Evolutionary conservation across 805 yeast species (phyloP), one percentile per base, ranked within the genome.

Genomic region (Wickerhamomyces queroliae): DNA sequence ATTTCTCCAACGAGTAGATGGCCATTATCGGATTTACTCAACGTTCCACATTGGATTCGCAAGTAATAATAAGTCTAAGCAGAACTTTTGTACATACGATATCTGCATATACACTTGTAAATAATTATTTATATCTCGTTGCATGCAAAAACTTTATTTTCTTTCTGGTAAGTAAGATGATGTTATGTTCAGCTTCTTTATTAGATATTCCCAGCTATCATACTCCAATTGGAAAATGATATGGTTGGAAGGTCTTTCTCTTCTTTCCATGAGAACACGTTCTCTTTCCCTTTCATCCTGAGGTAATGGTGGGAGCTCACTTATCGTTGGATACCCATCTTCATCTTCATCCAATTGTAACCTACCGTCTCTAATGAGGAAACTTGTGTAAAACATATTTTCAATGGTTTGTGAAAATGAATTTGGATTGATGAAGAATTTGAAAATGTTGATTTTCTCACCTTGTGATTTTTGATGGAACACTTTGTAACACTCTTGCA

Each of bases 321-420:
- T 58, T 22, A 68, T 55, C 23, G 64, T 58, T 1, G 80, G 72
- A 41, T 63, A 65, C 0, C 69, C 71, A 7, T 53, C 68, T n/a
- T 70, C 69, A 40, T 74, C 79, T 34, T 67, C 69, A n/a, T 67
- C 75, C 18, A 88, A 48, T 19, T 66, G 62, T 26, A 88, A 59
- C 48, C 68, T 76, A 1, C 85, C 89, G 50, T 86, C 95, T 50
- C 80, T 75, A 2, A 88, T 75, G 33, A 91, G 62, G 52, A 90
- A 89, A 55, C 95, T 83, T 0, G 86, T 72, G 52, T 80, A 85
- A 52, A 90, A 90, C 50, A 91, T 61, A 54, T 87, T 88, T 57
- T 91, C 97, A 2, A 90, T 80, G 1, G 89, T 74, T 55, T 82
- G 89, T 1, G 83, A 67, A 59, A 82, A 90, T 7, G 91, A 81